A percentile compares a stretch with the other conserved stretches of the same genome.
phyloP scores from a whole-genome alignment of 192 early-diverging fungal species.

The Glomus cerebriforme region DNA sequence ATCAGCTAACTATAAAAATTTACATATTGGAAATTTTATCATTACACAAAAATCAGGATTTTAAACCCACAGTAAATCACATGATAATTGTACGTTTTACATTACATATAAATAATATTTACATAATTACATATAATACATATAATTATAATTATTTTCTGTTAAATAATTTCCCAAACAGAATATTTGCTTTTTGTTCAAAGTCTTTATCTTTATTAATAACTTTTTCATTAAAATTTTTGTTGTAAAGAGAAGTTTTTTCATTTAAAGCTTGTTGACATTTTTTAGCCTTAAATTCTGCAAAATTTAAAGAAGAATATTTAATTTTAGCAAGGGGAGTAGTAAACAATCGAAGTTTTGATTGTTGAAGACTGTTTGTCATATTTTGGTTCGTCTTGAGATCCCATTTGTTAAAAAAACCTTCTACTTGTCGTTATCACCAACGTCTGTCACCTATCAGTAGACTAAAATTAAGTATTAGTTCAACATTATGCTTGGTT shows the following conservation, averaged over 20 bases:
- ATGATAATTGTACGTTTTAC: too few relatives aligned
- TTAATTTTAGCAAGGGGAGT: background rate
- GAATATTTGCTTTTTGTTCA: background rate
- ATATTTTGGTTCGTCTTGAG: conserved; percentile 9
- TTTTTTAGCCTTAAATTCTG: background rate
- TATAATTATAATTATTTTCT: background rate
- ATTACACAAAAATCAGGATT: too few relatives aligned
- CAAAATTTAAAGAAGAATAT: background rate
- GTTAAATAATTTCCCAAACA: background rate
- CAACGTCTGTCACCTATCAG: too few relatives aligned
- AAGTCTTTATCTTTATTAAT: background rate
- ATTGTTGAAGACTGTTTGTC: background rate
- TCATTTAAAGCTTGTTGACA: background rate
- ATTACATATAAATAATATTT: too few relatives aligned
- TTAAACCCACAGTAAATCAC: too few relatives aligned
- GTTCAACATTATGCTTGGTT: too few relatives aligned
- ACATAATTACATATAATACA: too few relatives aligned
- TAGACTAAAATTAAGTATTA: too few relatives aligned
- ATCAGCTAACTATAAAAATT: too few relatives aligned
- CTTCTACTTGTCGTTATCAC: conserved; percentile 13
- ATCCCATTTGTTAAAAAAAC: conserved; percentile 18
- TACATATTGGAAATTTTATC: too few relatives aligned
- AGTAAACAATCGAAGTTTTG: background rate
- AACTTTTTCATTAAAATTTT: background rate
- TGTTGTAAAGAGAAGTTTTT: background rate